phyloP scores from a whole-genome alignment of 768 basidiomycete genomes.

The Hericium rajendrae region DNA sequence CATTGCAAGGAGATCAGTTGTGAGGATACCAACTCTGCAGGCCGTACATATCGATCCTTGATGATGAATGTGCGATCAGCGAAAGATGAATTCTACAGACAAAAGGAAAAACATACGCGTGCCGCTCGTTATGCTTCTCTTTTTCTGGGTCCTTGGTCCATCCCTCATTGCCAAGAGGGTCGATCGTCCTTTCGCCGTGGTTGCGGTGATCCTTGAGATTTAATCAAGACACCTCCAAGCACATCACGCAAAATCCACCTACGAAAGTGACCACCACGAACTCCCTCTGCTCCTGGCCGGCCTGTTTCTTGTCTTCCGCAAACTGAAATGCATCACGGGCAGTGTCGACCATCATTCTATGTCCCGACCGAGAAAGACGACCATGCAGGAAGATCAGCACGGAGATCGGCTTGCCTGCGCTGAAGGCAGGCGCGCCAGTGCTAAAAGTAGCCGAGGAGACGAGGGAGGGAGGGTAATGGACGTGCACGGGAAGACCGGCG shows the following conservation, averaged over 20 bases:
- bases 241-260: constrained; percentile 9
- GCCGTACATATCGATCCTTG: constrained; percentile 39
- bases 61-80: no score
- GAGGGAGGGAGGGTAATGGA: constrained; percentile 16
- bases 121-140: constrained; percentile 28
- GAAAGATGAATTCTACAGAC: no score
- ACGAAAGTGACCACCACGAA: constrained; percentile 40
- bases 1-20: neutral
- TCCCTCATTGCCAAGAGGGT: constrained; percentile 26
- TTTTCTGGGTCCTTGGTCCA: constrained; percentile 25
- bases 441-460: neutral
- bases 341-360: constrained; percentile 21
- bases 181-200: constrained; percentile 35
- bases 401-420: constrained; percentile 15
- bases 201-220: constrained; percentile 41
- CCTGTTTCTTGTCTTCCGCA: constrained; percentile 12
- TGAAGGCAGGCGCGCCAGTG: neutral
- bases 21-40: constrained; percentile 27
- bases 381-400: constrained; percentile 42
- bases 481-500: constrained; percentile 21
- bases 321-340: constrained; percentile 26
- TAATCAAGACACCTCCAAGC: neutral
- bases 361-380: constrained; percentile 22
- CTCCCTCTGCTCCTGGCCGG: constrained; percentile 23
- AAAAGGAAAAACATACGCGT: constrained; percentile 26